phyloP scores from a whole-genome alignment of 164 flowering plant genomes.

The Echeveria elegans region DNA sequence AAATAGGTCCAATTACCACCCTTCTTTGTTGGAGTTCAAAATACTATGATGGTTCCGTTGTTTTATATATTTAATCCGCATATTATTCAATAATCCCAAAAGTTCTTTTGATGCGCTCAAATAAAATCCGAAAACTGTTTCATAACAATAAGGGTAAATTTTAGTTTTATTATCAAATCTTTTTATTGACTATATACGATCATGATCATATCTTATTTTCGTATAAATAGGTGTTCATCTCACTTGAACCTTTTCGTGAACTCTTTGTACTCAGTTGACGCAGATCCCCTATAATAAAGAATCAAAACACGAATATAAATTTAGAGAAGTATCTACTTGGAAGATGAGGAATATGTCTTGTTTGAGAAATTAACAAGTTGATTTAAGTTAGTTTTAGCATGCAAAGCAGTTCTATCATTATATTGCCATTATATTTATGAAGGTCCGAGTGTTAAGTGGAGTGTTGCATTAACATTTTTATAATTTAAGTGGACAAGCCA shows the following conservation, averaged over 20 bases:
- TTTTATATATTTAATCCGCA: background rate
- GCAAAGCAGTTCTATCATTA: background rate
- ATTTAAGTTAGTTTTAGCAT: conserved; percentile 3
- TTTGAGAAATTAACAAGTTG: conserved; percentile 1
- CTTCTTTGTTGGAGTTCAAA: no score
- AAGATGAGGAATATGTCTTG: background rate
- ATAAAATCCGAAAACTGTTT: no score
- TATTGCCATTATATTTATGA: background rate
- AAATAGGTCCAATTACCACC: no score
- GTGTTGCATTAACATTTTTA: conserved; percentile 2
- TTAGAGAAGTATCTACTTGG: background rate
- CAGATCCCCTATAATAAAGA: background rate
- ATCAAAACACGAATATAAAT: background rate
- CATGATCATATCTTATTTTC: no score
- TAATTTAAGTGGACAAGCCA: background rate
- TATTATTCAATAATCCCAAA: background rate
- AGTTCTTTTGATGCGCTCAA: no score
- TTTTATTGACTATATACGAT: no score
- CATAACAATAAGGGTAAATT: no score
- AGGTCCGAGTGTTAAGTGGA: background rate
- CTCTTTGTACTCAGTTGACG: background rate
- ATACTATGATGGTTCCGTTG: background rate
- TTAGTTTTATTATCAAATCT: no score
- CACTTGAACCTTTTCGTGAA: no score
- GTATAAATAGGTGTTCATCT: no score